These are phyloP conservation scores for Coleophoma eucalyptorum DNA, from an alignment of 2,329 filamentous ascomycete species.

Conservation along the genomic window DNA sequence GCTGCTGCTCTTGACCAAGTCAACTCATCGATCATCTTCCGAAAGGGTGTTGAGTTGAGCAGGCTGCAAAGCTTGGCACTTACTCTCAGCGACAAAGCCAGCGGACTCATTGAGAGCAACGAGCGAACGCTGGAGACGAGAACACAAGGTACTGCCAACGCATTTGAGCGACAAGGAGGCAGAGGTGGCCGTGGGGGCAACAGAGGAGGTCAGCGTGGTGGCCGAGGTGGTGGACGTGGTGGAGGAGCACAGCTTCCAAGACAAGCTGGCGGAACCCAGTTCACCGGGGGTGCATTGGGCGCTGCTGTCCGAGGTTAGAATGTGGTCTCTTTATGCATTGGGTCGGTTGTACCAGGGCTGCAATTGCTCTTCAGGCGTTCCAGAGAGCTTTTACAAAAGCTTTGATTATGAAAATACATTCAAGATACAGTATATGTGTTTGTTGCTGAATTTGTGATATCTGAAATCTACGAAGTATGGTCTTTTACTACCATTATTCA, in stretches of 20 bases:
- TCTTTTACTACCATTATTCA: too few species aligned
- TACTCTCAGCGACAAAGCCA: slow-evolving; percentile 93
- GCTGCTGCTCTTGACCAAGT: slow-evolving; percentile 96
- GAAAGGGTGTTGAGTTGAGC: slow-evolving; percentile 97
- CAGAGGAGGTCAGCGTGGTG: slow-evolving; percentile 58
- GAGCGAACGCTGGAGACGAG: slow-evolving; percentile 96
- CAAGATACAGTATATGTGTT: too few species aligned
- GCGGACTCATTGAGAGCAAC: slow-evolving; percentile 92
- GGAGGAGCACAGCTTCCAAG: slow-evolving; percentile 56
- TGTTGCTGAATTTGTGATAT: too few species aligned
- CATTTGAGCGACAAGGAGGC: slow-evolving; percentile 89
- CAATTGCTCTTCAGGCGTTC: slow-evolving; percentile 25
- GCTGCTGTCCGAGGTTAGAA: slow-evolving; percentile 58
- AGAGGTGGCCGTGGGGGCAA: slow-evolving; percentile 66
- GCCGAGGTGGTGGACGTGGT: slow-evolving; percentile 56
- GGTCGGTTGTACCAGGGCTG: slow-evolving; percentile 22
- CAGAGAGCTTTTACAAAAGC: slow-evolving; percentile 27
- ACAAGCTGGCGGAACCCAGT: slow-evolving; percentile 71
- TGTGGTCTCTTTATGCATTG: slow-evolving; percentile 25
- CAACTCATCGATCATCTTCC: slow-evolving; percentile 96
- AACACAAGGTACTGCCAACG: slow-evolving; percentile 92
- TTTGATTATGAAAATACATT: slow-evolving; percentile 7
- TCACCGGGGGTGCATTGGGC: slow-evolving; percentile 77
- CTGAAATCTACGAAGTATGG: too few species aligned
- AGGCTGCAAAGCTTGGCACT: slow-evolving; percentile 93